Evolutionary conservation across 108 stramenopile species (phyloP).

Genomic region (Skeletonema marinoi): DNA sequence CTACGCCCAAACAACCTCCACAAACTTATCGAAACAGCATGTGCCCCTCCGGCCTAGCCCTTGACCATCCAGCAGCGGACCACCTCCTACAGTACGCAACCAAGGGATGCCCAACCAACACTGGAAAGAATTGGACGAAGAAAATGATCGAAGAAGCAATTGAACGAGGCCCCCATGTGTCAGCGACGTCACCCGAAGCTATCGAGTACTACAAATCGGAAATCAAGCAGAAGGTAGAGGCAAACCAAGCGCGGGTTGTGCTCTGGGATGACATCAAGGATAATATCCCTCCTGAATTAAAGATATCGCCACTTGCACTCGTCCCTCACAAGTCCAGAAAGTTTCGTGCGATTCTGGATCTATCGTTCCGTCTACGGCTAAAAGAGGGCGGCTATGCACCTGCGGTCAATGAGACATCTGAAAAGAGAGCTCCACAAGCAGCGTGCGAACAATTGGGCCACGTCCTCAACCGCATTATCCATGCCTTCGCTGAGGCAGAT

Average conservation of each 20-base stretch:
- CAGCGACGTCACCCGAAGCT: slow-evolving; percentile 10
- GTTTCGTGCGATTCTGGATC: slow-evolving; percentile 23
- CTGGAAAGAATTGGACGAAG: slow-evolving; percentile 19
- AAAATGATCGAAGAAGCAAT: slow-evolving; percentile 17
- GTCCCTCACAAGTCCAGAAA: slow-evolving; percentile 19
- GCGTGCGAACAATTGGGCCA: slow-evolving; percentile 26
- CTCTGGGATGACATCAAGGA: slow-evolving; percentile 27
- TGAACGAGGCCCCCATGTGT: slow-evolving; percentile 13
- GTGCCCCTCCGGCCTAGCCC: slow-evolving; percentile 17
- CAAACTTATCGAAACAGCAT: neutral
- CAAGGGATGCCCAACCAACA: slow-evolving; percentile 11
- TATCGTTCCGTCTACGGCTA: slow-evolving; percentile 2
- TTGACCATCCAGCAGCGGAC: slow-evolving; percentile 16
- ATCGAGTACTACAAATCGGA: slow-evolving; percentile 10
- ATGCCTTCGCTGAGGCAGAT: slow-evolving; percentile 5
- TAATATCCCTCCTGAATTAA: slow-evolving; percentile 1
- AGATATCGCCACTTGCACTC: slow-evolving; percentile 22
- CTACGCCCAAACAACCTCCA: neutral
- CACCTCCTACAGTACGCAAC: slow-evolving; percentile 6
- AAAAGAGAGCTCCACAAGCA: neutral
- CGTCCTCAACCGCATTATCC: slow-evolving; percentile 10
- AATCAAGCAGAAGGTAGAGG: slow-evolving; percentile 4
- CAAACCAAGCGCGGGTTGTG: neutral
- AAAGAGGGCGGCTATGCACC: neutral
- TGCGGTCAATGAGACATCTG: slow-evolving; percentile 20